phyloP scores from a whole-genome alignment of 495 filamentous ascomycete genomes.

The Mycothermus thermophilus region DNA sequence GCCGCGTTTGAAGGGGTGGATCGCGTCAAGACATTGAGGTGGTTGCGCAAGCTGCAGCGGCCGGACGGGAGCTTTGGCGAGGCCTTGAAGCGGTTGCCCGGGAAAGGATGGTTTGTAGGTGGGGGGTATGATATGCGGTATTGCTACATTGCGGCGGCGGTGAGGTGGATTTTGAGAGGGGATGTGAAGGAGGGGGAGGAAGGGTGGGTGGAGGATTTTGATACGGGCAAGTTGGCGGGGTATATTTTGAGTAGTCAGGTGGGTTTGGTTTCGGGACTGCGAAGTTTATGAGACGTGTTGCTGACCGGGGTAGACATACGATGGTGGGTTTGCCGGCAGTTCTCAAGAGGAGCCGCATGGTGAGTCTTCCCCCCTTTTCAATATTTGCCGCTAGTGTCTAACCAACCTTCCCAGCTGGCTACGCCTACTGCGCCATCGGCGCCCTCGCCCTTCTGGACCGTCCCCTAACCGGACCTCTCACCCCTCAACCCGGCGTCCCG shows the following conservation, averaged over 20 bases:
- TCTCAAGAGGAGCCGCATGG: constrained; percentile 80
- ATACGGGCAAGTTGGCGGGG: constrained; percentile 50
- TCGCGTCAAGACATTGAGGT: constrained; percentile 50
- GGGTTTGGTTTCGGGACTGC: too few relatives aligned
- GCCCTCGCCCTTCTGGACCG: constrained; percentile 58
- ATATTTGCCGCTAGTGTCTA: neutral
- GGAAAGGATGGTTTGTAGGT: constrained; percentile 39
- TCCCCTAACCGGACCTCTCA: constrained; percentile 18
- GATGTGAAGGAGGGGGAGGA: constrained; percentile 37
- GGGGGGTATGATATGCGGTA: constrained; percentile 77
- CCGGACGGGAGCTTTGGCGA: constrained; percentile 87
- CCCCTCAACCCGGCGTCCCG: constrained; percentile 18
- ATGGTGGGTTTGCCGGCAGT: constrained; percentile 74
- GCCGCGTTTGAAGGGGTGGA: constrained; percentile 41
- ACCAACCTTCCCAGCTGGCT: constrained; percentile 47
- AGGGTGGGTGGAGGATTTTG: constrained; percentile 51
- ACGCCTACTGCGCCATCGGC: constrained; percentile 71
- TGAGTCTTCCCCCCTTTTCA: constrained; percentile 24
- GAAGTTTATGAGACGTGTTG: too few relatives aligned
- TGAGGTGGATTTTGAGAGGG: constrained; percentile 71
- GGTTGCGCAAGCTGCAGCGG: constrained; percentile 67
- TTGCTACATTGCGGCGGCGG: constrained; percentile 65
- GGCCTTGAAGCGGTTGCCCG: constrained; percentile 39
- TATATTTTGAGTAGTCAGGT: constrained; percentile 50
- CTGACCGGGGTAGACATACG: constrained; percentile 53